phyloP scores from a whole-genome alignment of 2,329 filamentous ascomycete genomes.

The Xylariaceae sp. region DNA sequence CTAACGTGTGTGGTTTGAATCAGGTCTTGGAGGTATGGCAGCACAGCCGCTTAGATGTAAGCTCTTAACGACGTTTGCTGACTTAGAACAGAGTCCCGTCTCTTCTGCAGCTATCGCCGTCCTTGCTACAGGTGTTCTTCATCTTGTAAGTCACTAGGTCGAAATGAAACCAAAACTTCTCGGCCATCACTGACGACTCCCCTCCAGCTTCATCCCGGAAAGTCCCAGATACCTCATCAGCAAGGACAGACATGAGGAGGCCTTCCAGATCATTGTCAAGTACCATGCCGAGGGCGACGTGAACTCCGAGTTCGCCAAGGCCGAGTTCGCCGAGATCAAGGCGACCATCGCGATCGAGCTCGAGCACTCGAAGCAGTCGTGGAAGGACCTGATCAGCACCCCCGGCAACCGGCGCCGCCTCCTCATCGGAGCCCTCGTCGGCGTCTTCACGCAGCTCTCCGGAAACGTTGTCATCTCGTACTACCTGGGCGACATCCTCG shows the following conservation, averaged over 20 bases:
- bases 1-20: slow-evolving; percentile 8
- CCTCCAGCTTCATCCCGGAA: slow-evolving; percentile 26
- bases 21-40: slow-evolving; percentile 31
- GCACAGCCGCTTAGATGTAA: background rate
- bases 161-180: background rate
- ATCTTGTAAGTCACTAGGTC: slow-evolving; percentile 31
- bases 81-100: slow-evolving; percentile 36
- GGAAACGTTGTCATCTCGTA: slow-evolving; percentile 45
- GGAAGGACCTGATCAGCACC: slow-evolving; percentile 47
- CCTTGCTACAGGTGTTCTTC: slow-evolving; percentile 34
- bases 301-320: slow-evolving; percentile 40
- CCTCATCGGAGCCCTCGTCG: slow-evolving; percentile 43
- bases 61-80: slow-evolving; percentile 9
- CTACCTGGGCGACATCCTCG: slow-evolving; percentile 43
- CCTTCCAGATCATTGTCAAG: slow-evolving; percentile 27
- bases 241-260: slow-evolving; percentile 30
- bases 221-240: slow-evolving; percentile 28
- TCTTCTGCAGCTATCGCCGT: slow-evolving; percentile 39
- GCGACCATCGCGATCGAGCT: slow-evolving; percentile 39
- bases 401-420: slow-evolving; percentile 46
- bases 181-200: slow-evolving; percentile 3
- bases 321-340: slow-evolving; percentile 51
- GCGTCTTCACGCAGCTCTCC: slow-evolving; percentile 50
- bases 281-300: slow-evolving; percentile 43
- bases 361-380: slow-evolving; percentile 46